Conservation (phyloP, 352 stramenopile genomes). For the Phytophthora tubulina region DNA sequence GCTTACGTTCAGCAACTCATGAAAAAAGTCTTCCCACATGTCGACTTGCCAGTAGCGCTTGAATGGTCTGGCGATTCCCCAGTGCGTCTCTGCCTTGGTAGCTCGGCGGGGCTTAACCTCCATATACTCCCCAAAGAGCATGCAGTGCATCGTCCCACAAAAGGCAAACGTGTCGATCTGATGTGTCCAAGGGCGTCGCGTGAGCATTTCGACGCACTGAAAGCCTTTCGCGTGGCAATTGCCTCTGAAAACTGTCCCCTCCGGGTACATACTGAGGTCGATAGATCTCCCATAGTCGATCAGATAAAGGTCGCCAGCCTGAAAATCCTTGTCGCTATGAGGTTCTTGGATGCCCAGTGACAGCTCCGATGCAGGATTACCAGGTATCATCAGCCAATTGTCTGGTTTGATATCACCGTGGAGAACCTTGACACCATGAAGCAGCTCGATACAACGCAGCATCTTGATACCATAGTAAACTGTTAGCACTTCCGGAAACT, state of each 20-base stretch:
- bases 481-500: slow-evolving; percentile 75
- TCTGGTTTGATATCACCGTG: slow-evolving; percentile 91
- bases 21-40: slow-evolving; percentile 82
- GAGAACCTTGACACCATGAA: slow-evolving; percentile 72
- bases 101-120: slow-evolving; percentile 53
- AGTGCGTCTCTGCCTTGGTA: slow-evolving; percentile 41
- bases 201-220: slow-evolving; percentile 88
- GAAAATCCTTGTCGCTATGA: slow-evolving; percentile 25
- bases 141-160: slow-evolving; percentile 76
- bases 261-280: slow-evolving; percentile 69
- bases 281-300: slow-evolving; percentile 91
- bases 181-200: slow-evolving; percentile 72
- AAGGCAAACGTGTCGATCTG: slow-evolving; percentile 91
- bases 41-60: slow-evolving; percentile 85
- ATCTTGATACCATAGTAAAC: slow-evolving; percentile 88
- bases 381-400: slow-evolving; percentile 80
- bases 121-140: slow-evolving; percentile 91
- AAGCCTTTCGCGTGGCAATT: slow-evolving; percentile 89
- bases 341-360: slow-evolving; percentile 21
- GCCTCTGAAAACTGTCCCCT: slow-evolving; percentile 66
- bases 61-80: slow-evolving; percentile 62
- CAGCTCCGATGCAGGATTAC: slow-evolving; percentile 29
- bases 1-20: slow-evolving; percentile 74
- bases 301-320: slow-evolving; percentile 65
- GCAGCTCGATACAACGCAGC: slow-evolving; percentile 70